Evolutionary conservation across 331 rosid species (phyloP), one percentile per base, ranked within the genome.

Genomic region (Saraca asoca): DNA sequence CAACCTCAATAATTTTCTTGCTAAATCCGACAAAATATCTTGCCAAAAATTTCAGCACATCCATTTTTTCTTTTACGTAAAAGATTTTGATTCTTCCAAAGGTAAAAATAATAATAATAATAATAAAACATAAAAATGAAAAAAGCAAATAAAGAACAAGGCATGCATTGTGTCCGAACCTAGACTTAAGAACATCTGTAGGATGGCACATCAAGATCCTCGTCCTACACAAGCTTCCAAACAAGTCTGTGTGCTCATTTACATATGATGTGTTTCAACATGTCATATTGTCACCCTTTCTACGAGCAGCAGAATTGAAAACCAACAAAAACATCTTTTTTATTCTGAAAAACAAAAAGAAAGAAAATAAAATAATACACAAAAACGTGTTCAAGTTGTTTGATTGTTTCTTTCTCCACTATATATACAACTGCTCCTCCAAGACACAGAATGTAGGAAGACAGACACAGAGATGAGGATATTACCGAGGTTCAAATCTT

Each of bases 401-500:
- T 39, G n/a, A 11, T 56, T 71, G 58, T 7, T 12, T 17, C 20
- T 2, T 16, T 33, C 33, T 10, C 34, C 10, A 12, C 8, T 1
- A 19, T 14, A 13, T 46, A 1, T 8, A 41, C 10, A 37, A 6
- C 5, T 10, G 35, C 8, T 35, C 3, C 2, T 5, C 1, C 0
- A 24, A 13, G 6, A 43, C 20, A 57, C 10, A 42, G n/a, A 37
- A 50, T 7, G 39, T 9, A 20, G 3, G 39, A n/a, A 54, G 72
- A 50, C 49, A 38, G 43, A 39, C 31, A 6, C 34, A 34, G 14
- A 44, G 58, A 82, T 78, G 82, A 82, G 61, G 79, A 68, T 80
- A 69, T 76, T 82, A 59, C 59, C 70, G 1, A 77, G 69, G 73
- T 59, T 84, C 56, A 86, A 60, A 75, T 69, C 74, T 69, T 52